Evolutionary conservation across 2,329 filamentous ascomycete species (phyloP).

Genomic region (Sarocladium strictum): DNA sequence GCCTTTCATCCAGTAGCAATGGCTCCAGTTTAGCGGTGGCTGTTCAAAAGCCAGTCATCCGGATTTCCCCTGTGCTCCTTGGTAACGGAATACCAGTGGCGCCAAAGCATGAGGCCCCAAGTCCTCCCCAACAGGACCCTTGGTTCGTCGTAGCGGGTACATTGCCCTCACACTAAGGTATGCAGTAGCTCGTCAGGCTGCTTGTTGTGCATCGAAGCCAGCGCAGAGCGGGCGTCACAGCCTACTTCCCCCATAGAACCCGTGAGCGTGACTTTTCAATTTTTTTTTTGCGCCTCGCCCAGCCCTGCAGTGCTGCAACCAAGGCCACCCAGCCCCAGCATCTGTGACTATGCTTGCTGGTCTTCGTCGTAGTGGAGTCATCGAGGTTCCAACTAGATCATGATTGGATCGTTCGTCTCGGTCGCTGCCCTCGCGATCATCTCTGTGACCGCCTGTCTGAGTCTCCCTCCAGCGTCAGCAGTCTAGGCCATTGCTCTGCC

Average conservation of each 20-base stretch:
- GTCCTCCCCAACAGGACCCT: constrained; percentile 6
- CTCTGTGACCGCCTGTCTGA: background rate
- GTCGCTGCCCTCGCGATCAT: background rate
- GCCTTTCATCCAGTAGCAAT: background rate
- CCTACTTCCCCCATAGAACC: background rate
- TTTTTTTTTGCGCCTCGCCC: background rate
- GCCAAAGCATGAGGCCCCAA: background rate
- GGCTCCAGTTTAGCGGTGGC: no score
- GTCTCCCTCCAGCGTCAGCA: background rate
- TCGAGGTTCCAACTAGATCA: background rate
- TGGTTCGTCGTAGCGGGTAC: constrained; percentile 4
- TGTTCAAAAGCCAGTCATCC: background rate
- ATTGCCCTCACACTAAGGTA: background rate
- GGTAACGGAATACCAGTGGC: background rate
- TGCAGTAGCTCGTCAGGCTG: no score
- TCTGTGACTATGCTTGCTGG: background rate
- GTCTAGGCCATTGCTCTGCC: background rate
- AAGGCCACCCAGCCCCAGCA: background rate
- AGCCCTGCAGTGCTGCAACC: background rate
- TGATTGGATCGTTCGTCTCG: background rate
- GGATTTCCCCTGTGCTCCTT: background rate
- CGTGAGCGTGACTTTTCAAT: background rate
- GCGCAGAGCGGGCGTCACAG: background rate
- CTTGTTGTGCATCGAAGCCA: background rate
- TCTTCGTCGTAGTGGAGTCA: background rate